phyloP scores from a whole-genome alignment of 2,329 filamentous ascomycete genomes.

The Byssoonygena ceratinophila region DNA sequence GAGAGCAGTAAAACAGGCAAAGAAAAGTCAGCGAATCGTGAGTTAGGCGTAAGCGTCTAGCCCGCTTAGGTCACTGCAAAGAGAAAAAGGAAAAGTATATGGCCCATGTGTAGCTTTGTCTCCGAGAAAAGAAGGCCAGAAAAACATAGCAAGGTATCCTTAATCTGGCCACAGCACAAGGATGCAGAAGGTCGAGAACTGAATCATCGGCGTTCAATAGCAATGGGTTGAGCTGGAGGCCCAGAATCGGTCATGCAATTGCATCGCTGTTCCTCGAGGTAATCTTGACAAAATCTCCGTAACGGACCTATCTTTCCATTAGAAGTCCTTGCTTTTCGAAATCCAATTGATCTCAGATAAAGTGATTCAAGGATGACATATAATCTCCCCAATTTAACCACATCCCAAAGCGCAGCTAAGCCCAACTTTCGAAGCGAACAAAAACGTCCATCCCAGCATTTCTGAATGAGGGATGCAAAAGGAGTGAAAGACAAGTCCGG shows the following conservation, averaged over 20 bases:
- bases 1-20: no score
- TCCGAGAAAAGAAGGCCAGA: no score
- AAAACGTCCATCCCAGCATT: conserved; percentile 2
- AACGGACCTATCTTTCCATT: neutral
- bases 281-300: neutral
- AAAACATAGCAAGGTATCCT: no score
- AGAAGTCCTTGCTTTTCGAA: neutral
- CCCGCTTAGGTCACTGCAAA: no score
- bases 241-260: neutral
- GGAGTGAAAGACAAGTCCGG: neutral
- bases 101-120: no score
- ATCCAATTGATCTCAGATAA: conserved; percentile 3
- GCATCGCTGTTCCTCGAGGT: conserved; percentile 2
- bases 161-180: no score
- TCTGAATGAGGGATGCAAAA: neutral
- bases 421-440: neutral
- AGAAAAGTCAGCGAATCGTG: no score
- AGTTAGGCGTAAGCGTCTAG: no score
- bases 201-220: neutral
- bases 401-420: neutral
- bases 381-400: neutral
- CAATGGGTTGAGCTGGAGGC: neutral
- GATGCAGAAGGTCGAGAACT: neutral
- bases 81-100: no score
- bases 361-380: neutral